Base-by-base conservation (phyloP, 1,284 basidiomycete genomes). In the Ustilago loliicola region DNA sequence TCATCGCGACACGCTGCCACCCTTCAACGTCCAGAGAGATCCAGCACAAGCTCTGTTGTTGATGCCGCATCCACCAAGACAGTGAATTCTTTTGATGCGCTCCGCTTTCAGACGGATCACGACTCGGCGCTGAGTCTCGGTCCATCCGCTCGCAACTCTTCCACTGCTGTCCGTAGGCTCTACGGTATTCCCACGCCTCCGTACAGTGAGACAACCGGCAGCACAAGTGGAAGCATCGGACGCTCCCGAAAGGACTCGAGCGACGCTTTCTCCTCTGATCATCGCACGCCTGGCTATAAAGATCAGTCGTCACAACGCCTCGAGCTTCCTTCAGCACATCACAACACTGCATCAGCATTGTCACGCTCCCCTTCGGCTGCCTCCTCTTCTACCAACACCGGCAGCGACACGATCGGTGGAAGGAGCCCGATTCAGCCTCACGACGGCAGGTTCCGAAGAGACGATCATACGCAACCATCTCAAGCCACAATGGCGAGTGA, bases 181-280 rank as follows among this genome's bases (percentile, higher is more conserved):
- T 21, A 34, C 55, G 74, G 61, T 27, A 56, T 78, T 29, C 77
- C 68, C 58, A 79, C 77, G 25, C 77, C 77, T 21, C 77, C 77
- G 0, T 62, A 68, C 40, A 79, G 77, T 40, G 77, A 79, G 34
- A 54, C 61, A 7, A 73, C 77, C 4, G 72, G 72, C 60, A 75
- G 69, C 47, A 66, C 56, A 0, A 64, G 68, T 47, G 68, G 68
- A 54, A 72, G 72, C 45, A 51, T 38, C 21, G 68, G 71, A 38
- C 68, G 72, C n/a, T 17, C 61, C 25, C 63, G 68, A 32, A 71
- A 70, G 29, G 61, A 64, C 21, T 66, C 70, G 15, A 32, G 36
- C 56, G 64, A 70, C 40, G 36, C 54, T n/a, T 38, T 42, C 2
- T n/a, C 47, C 13, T 58, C 52, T 11, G 42, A 47, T 25, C 21